Evolutionary conservation across 2,329 filamentous ascomycete genomes (phyloP).

Genomic region (Fusarium transvaalense): DNA sequence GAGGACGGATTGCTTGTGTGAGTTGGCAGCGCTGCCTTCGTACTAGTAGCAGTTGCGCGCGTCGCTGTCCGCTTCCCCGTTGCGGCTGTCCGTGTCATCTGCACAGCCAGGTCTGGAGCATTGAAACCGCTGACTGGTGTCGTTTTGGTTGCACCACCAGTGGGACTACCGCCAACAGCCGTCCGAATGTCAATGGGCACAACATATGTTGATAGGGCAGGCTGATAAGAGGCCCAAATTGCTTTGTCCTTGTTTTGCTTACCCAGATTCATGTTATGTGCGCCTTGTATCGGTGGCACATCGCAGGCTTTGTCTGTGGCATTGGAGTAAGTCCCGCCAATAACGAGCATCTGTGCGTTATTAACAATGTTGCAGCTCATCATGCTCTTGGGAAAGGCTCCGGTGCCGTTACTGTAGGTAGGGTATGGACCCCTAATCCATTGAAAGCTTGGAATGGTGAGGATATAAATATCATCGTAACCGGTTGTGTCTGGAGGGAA

Average conservation of each 20-base stretch:
- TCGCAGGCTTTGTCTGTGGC: background rate
- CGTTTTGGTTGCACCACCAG: background rate
- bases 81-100: background rate
- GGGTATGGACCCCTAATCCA: constrained; percentile 12
- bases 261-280: constrained; percentile 11
- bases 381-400: constrained; percentile 1
- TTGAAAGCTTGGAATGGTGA: constrained; percentile 13
- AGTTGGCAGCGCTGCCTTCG: background rate
- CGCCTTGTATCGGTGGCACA: background rate
- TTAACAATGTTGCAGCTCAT: constrained; percentile 14
- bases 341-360: constrained; percentile 5
- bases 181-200: constrained; percentile 3
- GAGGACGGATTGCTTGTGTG: background rate
- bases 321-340: background rate
- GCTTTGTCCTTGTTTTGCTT: constrained; percentile 3
- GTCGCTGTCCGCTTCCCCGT: background rate
- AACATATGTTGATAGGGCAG: background rate
- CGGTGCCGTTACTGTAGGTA: background rate
- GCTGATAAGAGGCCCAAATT: constrained; percentile 7
- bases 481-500: background rate
- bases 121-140: constrained; percentile 6
- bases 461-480: constrained; percentile 18
- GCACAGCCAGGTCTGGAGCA: constrained; percentile 6
- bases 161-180: background rate
- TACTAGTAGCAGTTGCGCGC: background rate